phyloP scores from a whole-genome alignment of 2,329 filamentous ascomycete genomes.

The Fusarium sp. region DNA sequence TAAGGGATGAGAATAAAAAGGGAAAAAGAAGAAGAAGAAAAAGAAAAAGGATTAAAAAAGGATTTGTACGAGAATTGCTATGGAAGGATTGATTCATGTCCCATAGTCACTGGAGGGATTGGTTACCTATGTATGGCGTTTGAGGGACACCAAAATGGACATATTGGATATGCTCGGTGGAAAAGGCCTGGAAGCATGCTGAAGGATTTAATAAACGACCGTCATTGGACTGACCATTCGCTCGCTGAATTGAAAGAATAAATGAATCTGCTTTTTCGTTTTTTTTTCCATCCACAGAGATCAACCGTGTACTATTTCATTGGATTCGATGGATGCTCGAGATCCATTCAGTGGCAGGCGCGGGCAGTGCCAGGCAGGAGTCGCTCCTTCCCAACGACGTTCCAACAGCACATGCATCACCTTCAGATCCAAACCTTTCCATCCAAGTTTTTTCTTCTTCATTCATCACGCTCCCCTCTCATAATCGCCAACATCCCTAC shows the following conservation, averaged over 20 bases:
- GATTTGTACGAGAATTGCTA: background rate
- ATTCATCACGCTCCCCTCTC: too few species aligned
- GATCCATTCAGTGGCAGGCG: background rate
- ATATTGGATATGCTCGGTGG: background rate
- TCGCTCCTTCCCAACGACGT: background rate
- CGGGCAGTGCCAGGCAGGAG: background rate
- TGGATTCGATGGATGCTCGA: background rate
- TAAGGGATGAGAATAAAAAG: background rate
- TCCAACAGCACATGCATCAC: background rate
- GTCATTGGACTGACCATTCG: background rate
- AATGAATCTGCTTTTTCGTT: background rate
- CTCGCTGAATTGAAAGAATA: too few species aligned
- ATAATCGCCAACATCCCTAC: too few species aligned
- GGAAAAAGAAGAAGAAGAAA: background rate
- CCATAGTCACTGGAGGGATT: background rate
- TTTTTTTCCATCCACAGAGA: background rate
- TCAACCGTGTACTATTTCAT: background rate
- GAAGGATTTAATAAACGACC: conserved; percentile 1
- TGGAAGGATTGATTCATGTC: background rate
- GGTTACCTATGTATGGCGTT: conserved; percentile 8
- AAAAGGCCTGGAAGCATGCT: background rate
- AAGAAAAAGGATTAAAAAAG: background rate
- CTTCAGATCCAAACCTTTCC: background rate
- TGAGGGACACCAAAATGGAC: conserved; percentile 6
- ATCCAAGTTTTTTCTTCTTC: background rate